Conservation (phyloP, 495 filamentous ascomycete genomes). For the Parathielavia hyrcaniae region DNA sequence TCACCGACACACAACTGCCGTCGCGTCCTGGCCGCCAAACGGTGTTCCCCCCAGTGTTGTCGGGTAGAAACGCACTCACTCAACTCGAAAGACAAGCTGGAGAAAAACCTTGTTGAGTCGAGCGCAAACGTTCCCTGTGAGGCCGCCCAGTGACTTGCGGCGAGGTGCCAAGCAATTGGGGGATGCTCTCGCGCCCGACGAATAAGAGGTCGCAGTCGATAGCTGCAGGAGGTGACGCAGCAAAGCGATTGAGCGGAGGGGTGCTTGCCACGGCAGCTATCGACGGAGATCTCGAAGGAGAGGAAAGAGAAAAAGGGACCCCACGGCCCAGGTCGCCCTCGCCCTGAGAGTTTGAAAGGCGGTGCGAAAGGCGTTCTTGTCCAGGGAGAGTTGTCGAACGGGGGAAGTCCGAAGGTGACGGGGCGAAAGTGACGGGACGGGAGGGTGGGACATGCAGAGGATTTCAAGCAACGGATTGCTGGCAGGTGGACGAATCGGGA, state of each 20-base stretch:
- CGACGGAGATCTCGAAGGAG: not conserved
- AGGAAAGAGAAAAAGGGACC: not conserved
- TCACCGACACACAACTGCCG: not conserved
- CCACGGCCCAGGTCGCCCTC: slow-evolving; percentile 7
- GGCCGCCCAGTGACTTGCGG: not conserved
- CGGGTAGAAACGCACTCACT: not conserved
- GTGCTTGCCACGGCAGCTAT: slow-evolving; percentile 4
- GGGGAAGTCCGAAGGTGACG: not conserved
- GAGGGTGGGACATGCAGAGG: not conserved
- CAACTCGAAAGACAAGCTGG: not conserved
- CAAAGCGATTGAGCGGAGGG: not conserved
- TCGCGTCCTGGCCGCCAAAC: not conserved
- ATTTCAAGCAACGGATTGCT: slow-evolving; percentile 6
- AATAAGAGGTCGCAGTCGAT: slow-evolving; percentile 15
- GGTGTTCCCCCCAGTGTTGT: not conserved
- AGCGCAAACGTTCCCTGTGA: not conserved
- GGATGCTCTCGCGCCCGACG: not conserved
- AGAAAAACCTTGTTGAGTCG: not conserved
- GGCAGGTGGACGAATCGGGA: slow-evolving; percentile 11
- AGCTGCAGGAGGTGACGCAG: slow-evolving; percentile 6
- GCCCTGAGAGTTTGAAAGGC: slow-evolving; percentile 8
- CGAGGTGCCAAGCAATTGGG: slow-evolving; percentile 2
- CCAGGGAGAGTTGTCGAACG: not conserved
- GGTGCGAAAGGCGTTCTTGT: not conserved
- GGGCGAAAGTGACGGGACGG: not conserved